Conservation (phyloP, 768 basidiomycete species). For the Termitomyces heimii region DNA sequence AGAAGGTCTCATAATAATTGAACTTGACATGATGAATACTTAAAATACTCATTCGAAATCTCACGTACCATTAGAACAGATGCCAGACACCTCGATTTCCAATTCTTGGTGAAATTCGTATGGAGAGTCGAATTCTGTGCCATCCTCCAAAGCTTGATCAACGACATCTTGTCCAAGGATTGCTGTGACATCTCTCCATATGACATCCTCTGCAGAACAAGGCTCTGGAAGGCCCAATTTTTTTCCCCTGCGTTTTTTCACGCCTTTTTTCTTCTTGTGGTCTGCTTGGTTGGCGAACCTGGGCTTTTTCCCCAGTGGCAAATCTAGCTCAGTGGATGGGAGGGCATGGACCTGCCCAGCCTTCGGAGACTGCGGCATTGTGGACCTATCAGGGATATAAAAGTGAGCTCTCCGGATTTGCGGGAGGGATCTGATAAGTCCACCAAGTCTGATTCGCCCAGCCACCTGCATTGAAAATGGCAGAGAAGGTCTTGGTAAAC, state of each 20-base stretch:
- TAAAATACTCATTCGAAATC: background rate
- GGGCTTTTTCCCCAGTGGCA: slow-evolving; percentile 23
- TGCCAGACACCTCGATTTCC: slow-evolving; percentile 54
- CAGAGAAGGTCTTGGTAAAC: slow-evolving; percentile 7
- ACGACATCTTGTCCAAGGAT: slow-evolving; percentile 61
- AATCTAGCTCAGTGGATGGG: slow-evolving; percentile 13
- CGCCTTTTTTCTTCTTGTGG: slow-evolving; percentile 21
- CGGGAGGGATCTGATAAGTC: slow-evolving; percentile 2
- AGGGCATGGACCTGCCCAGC: slow-evolving; percentile 16
- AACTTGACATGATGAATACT: background rate
- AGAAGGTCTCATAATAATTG: background rate
- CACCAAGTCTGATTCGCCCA: background rate
- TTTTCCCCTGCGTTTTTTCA: slow-evolving; percentile 29
- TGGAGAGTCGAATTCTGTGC: slow-evolving; percentile 52
- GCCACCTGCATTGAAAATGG: slow-evolving; percentile 6
- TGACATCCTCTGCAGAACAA: slow-evolving; percentile 69
- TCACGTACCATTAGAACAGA: slow-evolving; percentile 58
- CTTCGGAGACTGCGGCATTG: slow-evolving; percentile 13
- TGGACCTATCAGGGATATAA: background rate
- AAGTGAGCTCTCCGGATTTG: background rate
- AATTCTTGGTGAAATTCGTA: slow-evolving; percentile 57
- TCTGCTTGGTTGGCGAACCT: slow-evolving; percentile 13
- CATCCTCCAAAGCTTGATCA: slow-evolving; percentile 39
- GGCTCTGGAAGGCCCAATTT: slow-evolving; percentile 45
- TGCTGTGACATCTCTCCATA: slow-evolving; percentile 62